Base-by-base conservation (phyloP, 176 grass and related monocot species). In the Cocos nucifera region DNA sequence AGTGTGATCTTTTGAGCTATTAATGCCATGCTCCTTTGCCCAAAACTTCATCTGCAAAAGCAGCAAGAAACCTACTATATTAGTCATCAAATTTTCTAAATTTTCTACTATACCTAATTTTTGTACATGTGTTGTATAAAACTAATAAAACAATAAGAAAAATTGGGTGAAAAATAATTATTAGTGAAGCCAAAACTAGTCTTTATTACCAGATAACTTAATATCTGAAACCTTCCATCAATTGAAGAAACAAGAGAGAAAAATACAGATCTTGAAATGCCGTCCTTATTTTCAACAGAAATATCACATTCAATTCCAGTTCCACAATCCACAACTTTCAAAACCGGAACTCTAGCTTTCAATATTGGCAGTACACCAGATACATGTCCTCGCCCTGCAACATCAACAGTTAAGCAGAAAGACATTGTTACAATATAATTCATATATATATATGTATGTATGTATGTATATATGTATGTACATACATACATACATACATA, bases 251-350 rank as follows among this genome's bases (percentile, higher is more conserved):
- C 26, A 65, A 80, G 59, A 74, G 77, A 74, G 56, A 87, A 72
- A 17, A 90, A 22, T 71, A 76, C 69, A 7, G 92, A 96, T 54
- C 92, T 84, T 68, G 80, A 87, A 64, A 96, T 85, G 20, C 92
- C 92, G 75, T 96, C 86, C 75, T 96, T 90, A 67, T 96, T 96
- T 63, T 96, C 92, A 69, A 96, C 57, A 0, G 86, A 78, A 77
- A 96, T 75, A 55, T 96, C 92, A 61, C 86, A 90, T 39, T 96
- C 86, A 22, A 96, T 28, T 58, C 80, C 72, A 30, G 80, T 90
- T 35, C 56, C 64, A 67, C 83, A 29, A 66, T 96, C 83, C 56
- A 82, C 81, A 65, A 77, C 80, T 63, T 96, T 96, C 58, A 96
- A 59, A 75, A 96, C 75, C 15, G 92, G 92, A 49, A 96, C 92